Evolutionary conservation across 2,329 filamentous ascomycete genomes (phyloP).

Genomic region (Epichloe gansuensis): DNA sequence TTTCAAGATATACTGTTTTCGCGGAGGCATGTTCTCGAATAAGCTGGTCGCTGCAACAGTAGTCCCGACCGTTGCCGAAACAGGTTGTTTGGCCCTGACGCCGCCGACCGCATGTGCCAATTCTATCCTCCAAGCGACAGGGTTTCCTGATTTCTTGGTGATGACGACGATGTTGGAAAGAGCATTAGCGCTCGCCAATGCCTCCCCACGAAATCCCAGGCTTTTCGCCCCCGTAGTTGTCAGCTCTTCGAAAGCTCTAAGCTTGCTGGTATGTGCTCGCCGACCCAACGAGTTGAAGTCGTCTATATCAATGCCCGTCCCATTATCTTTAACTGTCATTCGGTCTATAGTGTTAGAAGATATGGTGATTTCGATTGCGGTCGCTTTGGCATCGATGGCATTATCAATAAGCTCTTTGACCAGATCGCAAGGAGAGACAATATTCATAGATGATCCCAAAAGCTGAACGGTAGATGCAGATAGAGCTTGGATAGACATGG

Average conservation of each 20-base stretch:
- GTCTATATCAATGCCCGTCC: conserved; percentile 51
- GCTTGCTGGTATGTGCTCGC: conserved; percentile 63
- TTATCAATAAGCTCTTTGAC: conserved; percentile 74
- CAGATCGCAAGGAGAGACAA: conserved; percentile 47
- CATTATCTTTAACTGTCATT: conserved; percentile 62
- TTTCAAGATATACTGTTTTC: conserved; percentile 45
- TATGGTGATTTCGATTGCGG: conserved; percentile 51
- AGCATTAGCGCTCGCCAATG: conserved; percentile 52
- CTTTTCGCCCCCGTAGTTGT: conserved; percentile 40
- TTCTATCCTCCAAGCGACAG: conserved; percentile 39
- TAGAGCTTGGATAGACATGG: conserved; percentile 39
- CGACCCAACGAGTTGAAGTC: conserved; percentile 53
- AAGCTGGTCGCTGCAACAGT: conserved; percentile 49
- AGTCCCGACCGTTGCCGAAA: conserved; percentile 53
- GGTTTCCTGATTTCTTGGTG: conserved; percentile 50
- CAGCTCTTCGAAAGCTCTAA: conserved; percentile 52
- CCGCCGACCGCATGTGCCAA: conserved; percentile 25
- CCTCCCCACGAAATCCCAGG: conserved; percentile 68
- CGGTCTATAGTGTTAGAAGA: conserved; percentile 54
- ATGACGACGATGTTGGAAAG: conserved; percentile 49
- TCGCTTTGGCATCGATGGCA: conserved; percentile 59
- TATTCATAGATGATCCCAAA: conserved; percentile 47
- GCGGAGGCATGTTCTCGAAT: conserved; percentile 50
- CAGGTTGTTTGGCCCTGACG: conserved; percentile 17
- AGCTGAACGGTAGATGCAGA: conserved; percentile 37